Percentiles rank a stretch among this genome's conserved stretches.
Conservation (phyloP, 306 rosid species). For the Amphicarpaea edgeworthii region DNA sequence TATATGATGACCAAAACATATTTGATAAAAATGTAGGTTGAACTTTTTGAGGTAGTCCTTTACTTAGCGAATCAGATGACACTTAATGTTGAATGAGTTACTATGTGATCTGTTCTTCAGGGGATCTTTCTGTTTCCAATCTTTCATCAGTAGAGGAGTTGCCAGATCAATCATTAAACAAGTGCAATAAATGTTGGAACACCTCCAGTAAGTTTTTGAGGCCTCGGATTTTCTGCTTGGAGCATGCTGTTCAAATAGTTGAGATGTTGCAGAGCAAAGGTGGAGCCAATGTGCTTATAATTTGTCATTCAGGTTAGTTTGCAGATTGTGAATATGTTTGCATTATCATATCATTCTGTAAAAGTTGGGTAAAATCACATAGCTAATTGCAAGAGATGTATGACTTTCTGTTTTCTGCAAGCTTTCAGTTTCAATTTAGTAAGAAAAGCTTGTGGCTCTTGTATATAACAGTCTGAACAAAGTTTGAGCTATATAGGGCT, state of each 20-base stretch:
- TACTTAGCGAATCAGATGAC: slow-evolving; percentile 29
- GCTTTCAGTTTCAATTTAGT: slow-evolving; percentile 36
- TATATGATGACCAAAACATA: slow-evolving; percentile 5
- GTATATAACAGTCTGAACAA: slow-evolving; percentile 25
- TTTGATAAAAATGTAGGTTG: slow-evolving; percentile 31
- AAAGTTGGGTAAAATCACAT: slow-evolving; percentile 10
- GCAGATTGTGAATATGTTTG: slow-evolving; percentile 19
- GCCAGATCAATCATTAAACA: slow-evolving; percentile 49
- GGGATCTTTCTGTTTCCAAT: slow-evolving; percentile 58
- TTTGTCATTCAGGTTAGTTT: slow-evolving; percentile 94
- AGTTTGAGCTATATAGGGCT: slow-evolving; percentile 37
- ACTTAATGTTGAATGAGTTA: slow-evolving; percentile 45
- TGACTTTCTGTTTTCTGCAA: slow-evolving; percentile 12
- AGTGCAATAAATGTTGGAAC: slow-evolving; percentile 61
- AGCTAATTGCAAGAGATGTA: slow-evolving; percentile 36
- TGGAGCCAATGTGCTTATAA: slow-evolving; percentile 85
- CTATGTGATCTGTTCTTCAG: slow-evolving; percentile 60
- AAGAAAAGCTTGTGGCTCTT: slow-evolving; percentile 30
- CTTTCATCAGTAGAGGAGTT: slow-evolving; percentile 51
- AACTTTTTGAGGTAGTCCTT: slow-evolving; percentile 18
- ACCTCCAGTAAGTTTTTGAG: slow-evolving; percentile 66
- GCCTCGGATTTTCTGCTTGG: slow-evolving; percentile 95
- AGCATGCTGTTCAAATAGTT: slow-evolving; percentile 82
- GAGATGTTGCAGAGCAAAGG: slow-evolving; percentile 88
- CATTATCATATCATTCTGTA: slow-evolving; percentile 29